A percentile compares a stretch with the other conserved stretches of the same genome.
Conservation (phyloP, 495 filamentous ascomycete genomes). For the Penicillium coprophilum region DNA sequence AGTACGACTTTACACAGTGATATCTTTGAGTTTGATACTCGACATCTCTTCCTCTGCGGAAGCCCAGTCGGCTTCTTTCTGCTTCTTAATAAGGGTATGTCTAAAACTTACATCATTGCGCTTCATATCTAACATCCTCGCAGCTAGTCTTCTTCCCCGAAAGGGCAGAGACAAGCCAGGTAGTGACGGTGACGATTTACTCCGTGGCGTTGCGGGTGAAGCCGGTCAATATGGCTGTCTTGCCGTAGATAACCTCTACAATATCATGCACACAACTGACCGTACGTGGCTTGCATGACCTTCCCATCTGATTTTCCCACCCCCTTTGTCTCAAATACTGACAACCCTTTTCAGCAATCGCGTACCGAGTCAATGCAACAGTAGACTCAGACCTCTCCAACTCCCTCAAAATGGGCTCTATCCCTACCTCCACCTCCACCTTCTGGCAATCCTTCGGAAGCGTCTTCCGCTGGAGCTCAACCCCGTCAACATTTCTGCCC, state of each 20-base stretch:
- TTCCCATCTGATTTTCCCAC: not conserved
- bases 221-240: conserved; percentile 82
- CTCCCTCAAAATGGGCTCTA: conserved; percentile 70
- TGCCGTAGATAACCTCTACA: conserved; percentile 95
- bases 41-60: conserved; percentile 85
- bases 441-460: conserved; percentile 67
- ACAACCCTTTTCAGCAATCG: conserved; percentile 61
- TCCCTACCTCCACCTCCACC: conserved; percentile 68
- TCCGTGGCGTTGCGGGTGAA: conserved; percentile 69
- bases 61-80: conserved; percentile 93
- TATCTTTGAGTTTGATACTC: conserved; percentile 88
- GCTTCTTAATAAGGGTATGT: conserved; percentile 70
- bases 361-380: conserved; percentile 87
- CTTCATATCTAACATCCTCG: conserved; percentile 8
- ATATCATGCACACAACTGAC: conserved; percentile 71
- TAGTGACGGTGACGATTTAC: conserved; percentile 62
- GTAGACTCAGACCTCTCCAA: conserved; percentile 78
- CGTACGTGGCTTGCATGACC: conserved; percentile 32
- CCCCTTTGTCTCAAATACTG: conserved; percentile 35
- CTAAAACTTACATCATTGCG: not conserved
- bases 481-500: conserved; percentile 27
- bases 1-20: conserved; percentile 50
- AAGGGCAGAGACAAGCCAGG: conserved; percentile 72
- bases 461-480: conserved; percentile 54
- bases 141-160: conserved; percentile 74